A percentile compares a stretch with the other conserved stretches of the same genome.
Conservation (phyloP, 1,284 basidiomycete species). For the Malassezia equina region DNA sequence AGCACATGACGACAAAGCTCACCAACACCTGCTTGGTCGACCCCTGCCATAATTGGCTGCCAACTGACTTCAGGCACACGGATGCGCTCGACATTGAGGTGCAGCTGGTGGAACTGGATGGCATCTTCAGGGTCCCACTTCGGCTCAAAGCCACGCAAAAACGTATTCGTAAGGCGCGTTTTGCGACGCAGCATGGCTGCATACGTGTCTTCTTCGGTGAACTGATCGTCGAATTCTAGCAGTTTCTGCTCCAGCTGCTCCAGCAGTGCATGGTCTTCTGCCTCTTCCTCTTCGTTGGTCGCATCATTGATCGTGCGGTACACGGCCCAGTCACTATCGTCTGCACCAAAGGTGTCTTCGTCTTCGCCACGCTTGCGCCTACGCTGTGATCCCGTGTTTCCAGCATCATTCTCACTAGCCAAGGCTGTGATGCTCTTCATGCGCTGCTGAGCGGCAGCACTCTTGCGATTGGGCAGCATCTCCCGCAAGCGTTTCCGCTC, state of each 20-base stretch:
- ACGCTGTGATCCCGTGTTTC: constrained; percentile 50
- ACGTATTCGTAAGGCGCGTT: constrained; percentile 73
- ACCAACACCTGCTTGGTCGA: constrained; percentile 85
- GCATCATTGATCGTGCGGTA: constrained; percentile 88
- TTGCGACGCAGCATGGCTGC: constrained; percentile 65
- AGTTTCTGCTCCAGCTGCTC: constrained; percentile 70
- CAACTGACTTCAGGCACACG: constrained; percentile 88
- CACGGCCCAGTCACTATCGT: constrained; percentile 94
- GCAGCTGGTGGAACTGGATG: constrained; percentile 65
- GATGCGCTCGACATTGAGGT: constrained; percentile 86
- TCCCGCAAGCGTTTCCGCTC: constrained; percentile 70
- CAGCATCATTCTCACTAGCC: constrained; percentile 56
- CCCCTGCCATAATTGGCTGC: constrained; percentile 81
- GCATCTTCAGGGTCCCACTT: constrained; percentile 47
- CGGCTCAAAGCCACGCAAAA: constrained; percentile 53
- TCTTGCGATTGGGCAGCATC: constrained; percentile 81
- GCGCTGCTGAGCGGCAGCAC: constrained; percentile 82
- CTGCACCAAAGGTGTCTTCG: constrained; percentile 87
- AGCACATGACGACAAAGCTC: constrained; percentile 81
- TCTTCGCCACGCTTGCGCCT: constrained; percentile 35
- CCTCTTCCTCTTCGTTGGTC: constrained; percentile 80
- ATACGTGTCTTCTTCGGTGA: constrained; percentile 71
- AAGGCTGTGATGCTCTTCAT: constrained; percentile 95
- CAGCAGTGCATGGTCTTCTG: constrained; percentile 64
- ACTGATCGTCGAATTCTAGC: constrained; percentile 70